Evolutionary conservation across 2,329 filamentous ascomycete species (phyloP), one percentile per base, ranked within the genome.

Genomic region (Diaporthe vexans): DNA sequence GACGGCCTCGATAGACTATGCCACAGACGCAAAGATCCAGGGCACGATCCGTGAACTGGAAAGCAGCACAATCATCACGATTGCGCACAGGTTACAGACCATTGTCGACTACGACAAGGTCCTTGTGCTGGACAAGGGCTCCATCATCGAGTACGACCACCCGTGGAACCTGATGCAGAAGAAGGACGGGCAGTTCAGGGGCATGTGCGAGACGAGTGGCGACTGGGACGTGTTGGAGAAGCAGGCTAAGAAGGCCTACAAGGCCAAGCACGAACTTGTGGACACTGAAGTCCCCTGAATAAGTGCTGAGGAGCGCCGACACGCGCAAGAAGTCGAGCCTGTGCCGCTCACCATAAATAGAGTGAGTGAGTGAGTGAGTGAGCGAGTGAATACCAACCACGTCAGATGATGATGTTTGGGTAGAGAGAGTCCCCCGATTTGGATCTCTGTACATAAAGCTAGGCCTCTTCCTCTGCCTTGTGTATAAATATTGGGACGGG

Each of bases 101-200:
- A 98, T 99, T 83, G 95, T 97, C 37, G 97, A 99, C 82, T 99
- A 98, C 81, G 97, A 99, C 85, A 98, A 97, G 86, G 96, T 99
- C 19, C 87, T 99, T 21, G 95, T 99, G 17, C 87, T 99, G 6
- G 97, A 99, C 80, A 94, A 95, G 82, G 97, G 97, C 13, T 85
- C 90, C 75, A 93, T 98, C 26, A 89, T 97, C 7, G 96, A 99
- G 84, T 99, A 91, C 81, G 97, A 92, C n/a, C 93, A 97, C 80
- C 97, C 97, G 0, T 95, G 93, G 86, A 92, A 94, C 78, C 86
- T 99, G 69, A 89, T 98, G 77, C 89, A 88, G 80, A 92, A 92
- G 79, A 86, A 94, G 73, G 90, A 90, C 3, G 93, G 94, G 33
- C 84, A 84, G 51, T 92, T 92, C 83, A 84, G 86, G 73, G 83